Base-by-base conservation (phyloP, 495 filamentous ascomycete genomes). In the Choiromyces venosus region DNA sequence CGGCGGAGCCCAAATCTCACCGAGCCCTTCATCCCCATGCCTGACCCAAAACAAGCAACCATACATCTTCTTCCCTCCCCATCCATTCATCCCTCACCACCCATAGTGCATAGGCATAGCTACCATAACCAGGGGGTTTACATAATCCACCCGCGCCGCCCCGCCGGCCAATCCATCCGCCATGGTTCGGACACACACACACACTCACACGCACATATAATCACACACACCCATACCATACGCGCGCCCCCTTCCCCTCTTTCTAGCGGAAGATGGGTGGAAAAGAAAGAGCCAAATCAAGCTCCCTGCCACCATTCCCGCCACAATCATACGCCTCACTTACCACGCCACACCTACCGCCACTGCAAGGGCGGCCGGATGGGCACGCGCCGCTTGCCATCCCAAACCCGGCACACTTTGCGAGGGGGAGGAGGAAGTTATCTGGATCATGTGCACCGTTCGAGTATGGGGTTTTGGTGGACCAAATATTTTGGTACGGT, bases 281-380 rank as follows among this genome's bases (percentile, higher is more conserved):
- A 21, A 52, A 12, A 29, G 44, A 52, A 12, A 29, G 52, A 25
- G 10, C 52, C 25, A 29, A 61, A 61, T 61, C 7, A 52, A 61
- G n/a, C n/a, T 29, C 46, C n/a, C 52, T 61, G 25, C 10, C 52
- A 56, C 46, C 9, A 61, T 29, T 61, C 52, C n/a, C 52, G 52
- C 52, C 52, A 61, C 52, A 61, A 61, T 61, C 52, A 61, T 25
- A 61, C 16, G 52, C 2, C 52, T 61, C 25, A 10, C 52, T 61
- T 29, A 9, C n/a, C 52, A 61, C 52, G 52, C 52, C 52, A 61
- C 52, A 61, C n/a, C n/a, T 61, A 29, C n/a, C n/a, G 52, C 52
- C 52, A 61, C 52, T 61, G 52, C n/a, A 61, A 61, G 52, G 52
- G 52, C 52, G 52, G 52, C 52, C 52, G 52, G 52, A 61, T 25